These are phyloP conservation scores for Buddleja alternifolia DNA, from an alignment of 257 asterid genomes.

Conservation along the genomic window DNA sequence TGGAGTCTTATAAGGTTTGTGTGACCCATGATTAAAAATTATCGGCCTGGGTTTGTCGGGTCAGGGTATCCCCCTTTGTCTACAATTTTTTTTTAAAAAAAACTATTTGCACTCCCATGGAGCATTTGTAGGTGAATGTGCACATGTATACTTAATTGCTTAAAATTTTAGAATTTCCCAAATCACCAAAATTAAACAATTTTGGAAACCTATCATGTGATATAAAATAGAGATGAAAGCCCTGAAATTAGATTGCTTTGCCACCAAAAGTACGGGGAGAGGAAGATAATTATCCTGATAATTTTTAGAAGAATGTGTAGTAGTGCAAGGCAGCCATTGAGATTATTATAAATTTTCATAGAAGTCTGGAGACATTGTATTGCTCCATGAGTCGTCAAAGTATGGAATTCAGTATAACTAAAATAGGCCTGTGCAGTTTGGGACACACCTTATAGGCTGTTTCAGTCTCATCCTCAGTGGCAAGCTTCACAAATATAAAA, in stretches of 20 bases:
- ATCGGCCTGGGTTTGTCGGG: too few species aligned
- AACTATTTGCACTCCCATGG: too few species aligned
- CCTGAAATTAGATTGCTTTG: neutral
- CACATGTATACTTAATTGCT: neutral
- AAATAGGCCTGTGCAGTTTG: constrained; percentile 24
- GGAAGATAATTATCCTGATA: too few species aligned
- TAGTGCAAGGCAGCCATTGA: neutral
- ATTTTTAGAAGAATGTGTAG: too few species aligned
- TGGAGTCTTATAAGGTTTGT: too few species aligned
- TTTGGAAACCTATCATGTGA: neutral
- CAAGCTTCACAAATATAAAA: constrained; percentile 57
- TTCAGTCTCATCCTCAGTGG: constrained; percentile 39
- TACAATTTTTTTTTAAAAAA: too few species aligned
- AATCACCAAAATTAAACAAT: neutral
- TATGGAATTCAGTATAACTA: constrained; percentile 18
- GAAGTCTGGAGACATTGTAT: neutral
- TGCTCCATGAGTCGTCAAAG: constrained; percentile 13
- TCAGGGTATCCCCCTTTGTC: too few species aligned
- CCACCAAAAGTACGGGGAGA: neutral
- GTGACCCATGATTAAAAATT: too few species aligned
- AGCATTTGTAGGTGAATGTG: too few species aligned
- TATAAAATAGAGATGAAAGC: constrained; percentile 12
- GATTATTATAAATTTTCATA: neutral
- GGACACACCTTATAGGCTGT: constrained; percentile 58
- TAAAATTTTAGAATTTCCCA: neutral